A percentile compares a stretch with the other conserved stretches of the same genome.
Evolutionary conservation across 2,329 filamentous ascomycete genomes (phyloP).

Genomic region (Paraphoma chrysanthemicola): DNA sequence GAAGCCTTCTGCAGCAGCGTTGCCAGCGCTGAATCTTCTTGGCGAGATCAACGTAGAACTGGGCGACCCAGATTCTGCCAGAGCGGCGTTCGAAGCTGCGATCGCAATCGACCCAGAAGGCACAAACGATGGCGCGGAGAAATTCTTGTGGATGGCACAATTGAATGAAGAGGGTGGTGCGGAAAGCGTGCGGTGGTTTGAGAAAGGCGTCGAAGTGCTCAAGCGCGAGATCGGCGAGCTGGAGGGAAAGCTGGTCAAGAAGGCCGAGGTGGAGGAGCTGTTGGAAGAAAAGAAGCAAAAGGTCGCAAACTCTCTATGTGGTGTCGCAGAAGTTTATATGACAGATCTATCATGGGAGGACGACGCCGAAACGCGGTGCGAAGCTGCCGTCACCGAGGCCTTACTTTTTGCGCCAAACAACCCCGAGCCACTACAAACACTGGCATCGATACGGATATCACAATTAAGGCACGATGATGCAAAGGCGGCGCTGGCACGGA

Average conservation of each 20-base stretch:
- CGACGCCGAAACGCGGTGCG: conserved; percentile 88
- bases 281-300: conserved; percentile 77
- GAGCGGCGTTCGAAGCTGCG: conserved; percentile 74
- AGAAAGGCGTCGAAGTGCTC: conserved; percentile 74
- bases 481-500: conserved; percentile 75
- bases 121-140: conserved; percentile 84
- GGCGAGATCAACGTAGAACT: conserved; percentile 84
- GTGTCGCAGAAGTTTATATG: conserved; percentile 97
- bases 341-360: conserved; percentile 92
- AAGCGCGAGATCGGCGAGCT: conserved; percentile 73
- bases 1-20: conserved; percentile 54
- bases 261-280: conserved; percentile 39
- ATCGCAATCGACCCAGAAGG: conserved; percentile 80
- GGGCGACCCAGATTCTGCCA: conserved; percentile 79
- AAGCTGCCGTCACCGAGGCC: conserved; percentile 88
- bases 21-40: conserved; percentile 75
- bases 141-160: conserved; percentile 94
- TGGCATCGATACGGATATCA: conserved; percentile 92
- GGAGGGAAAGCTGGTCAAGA: conserved; percentile 53
- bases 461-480: conserved; percentile 83
- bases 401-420: conserved; percentile 81
- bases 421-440: conserved; percentile 91
- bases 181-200: conserved; percentile 68
- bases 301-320: conserved; percentile 89
- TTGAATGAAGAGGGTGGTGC: conserved; percentile 71